Evolutionary conservation across 2,329 filamentous ascomycete genomes (phyloP), one percentile per base, ranked within the genome.

Genomic region (Plectosphaerella plurivora): DNA sequence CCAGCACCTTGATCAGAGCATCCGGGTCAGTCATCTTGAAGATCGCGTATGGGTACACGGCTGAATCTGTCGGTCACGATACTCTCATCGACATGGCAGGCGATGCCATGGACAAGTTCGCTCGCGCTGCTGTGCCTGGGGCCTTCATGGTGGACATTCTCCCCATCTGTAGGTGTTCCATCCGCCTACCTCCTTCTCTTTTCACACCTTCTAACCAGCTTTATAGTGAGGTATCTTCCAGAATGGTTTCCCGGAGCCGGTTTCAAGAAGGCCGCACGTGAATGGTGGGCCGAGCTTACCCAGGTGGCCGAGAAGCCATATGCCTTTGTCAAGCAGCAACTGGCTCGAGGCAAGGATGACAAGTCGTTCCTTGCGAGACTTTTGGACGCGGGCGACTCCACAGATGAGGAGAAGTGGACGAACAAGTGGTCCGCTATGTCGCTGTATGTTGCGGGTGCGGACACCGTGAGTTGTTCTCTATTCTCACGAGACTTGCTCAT

Each of bases 241-340:
- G 25, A 45, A 1, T 59, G 58, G 58, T 25, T 58, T 3, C 59
- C 59, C 2, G 59, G 55, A 3, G 42, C 57, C 1, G 53, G 41
- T 3, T 60, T 55, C 33, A 52, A 60, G 36, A 47, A 53, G 25
- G 44, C 25, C 3, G 56, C 55, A 0, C 48, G 49, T 20, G 33
- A 55, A 10, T 59, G 52, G 55, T 45, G 42, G 4, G 41, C 22
- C 12, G 53, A 53, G 1, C 20, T 57, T 5, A 24, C 20, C 2
- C 49, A 36, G 9, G 46, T 54, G 5, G 36, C 35, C 2, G 52
- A 59, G 4, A 56, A 41, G 18, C 57, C 58, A 5, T 58, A 53
- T 12, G 49, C 50, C 9, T 60, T 60, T 14, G 58, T 59, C 5
- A 78, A 55, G 37, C 51, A 55, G 14, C 55, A 57, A 24, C 49